These are phyloP conservation scores for Peronospora farinosa DNA, from an alignment of 352 stramenopile genomes.

Conservation along the genomic window DNA sequence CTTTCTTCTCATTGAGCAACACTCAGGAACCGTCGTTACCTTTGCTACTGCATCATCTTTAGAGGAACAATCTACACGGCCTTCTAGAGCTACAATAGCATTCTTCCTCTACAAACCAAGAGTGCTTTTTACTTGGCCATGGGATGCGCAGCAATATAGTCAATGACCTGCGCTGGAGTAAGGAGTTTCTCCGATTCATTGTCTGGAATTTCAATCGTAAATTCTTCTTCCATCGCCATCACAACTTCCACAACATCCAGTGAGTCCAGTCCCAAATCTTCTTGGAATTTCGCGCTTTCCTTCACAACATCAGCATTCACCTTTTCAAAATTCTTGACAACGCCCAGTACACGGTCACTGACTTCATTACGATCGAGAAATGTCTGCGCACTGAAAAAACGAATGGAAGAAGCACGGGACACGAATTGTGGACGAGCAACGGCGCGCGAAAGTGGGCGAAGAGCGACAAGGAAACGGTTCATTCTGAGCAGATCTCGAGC, in stretches of 20 bases:
- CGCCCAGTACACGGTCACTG: slow-evolving; percentile 93
- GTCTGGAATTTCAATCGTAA: slow-evolving; percentile 99
- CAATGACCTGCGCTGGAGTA: slow-evolving; percentile 94
- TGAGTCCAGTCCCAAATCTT: slow-evolving; percentile 98
- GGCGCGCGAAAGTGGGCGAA: slow-evolving; percentile 62
- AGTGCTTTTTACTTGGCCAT: slow-evolving; percentile 95
- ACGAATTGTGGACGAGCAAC: slow-evolving; percentile 43
- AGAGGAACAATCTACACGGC: too few species aligned
- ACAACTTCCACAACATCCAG: slow-evolving; percentile 95
- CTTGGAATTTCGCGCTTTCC: slow-evolving; percentile 92
- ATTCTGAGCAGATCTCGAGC: slow-evolving; percentile 28
- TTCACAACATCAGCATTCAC: slow-evolving; percentile 92
- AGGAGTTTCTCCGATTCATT: slow-evolving; percentile 98
- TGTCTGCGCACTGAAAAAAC: slow-evolving; percentile 82
- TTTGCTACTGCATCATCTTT: too few species aligned
- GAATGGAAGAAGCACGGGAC: slow-evolving; percentile 23
- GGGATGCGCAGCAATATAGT: slow-evolving; percentile 98
- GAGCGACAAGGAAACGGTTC: slow-evolving; percentile 69
- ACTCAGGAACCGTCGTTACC: too few species aligned
- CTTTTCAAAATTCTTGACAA: slow-evolving; percentile 99
- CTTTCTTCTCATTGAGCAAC: too few species aligned
- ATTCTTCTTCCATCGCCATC: slow-evolving; percentile 99
- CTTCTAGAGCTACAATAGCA: too few species aligned
- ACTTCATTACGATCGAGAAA: slow-evolving; percentile 91
- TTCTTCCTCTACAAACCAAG: too few species aligned